phyloP scores from a whole-genome alignment of 805 yeast species.

The Pichia paraexigua region DNA sequence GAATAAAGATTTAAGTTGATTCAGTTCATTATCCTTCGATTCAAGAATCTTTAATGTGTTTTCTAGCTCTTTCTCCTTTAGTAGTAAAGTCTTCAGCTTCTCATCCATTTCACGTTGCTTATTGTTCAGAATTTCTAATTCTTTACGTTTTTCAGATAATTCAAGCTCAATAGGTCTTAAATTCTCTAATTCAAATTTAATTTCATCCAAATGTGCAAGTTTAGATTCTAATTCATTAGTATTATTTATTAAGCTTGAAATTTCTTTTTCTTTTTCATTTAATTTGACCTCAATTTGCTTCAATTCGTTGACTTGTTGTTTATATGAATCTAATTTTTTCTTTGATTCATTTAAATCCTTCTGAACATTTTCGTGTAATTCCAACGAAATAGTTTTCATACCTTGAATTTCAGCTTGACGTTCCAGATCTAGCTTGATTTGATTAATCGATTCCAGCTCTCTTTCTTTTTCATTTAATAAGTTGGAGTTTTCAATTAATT shows the following conservation, averaged over 20 bases:
- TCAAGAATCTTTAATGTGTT: background rate
- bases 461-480: constrained; percentile 5
- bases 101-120: constrained; percentile 1
- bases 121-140: constrained; percentile 1
- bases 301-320: constrained; percentile 5
- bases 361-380: constrained; percentile 12
- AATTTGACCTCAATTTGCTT: constrained; percentile 2
- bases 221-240: background rate
- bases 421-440: constrained; percentile 11
- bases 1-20: background rate
- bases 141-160: constrained; percentile 2
- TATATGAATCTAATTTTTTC: constrained; percentile 1
- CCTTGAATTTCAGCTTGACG: constrained; percentile 10
- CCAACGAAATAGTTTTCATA: constrained; percentile 9
- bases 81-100: background rate
- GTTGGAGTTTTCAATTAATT: constrained; percentile 1
- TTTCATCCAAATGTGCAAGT: constrained; percentile 4
- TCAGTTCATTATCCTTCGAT: constrained; percentile 2
- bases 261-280: background rate
- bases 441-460: constrained; percentile 6
- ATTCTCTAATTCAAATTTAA: constrained; percentile 1
- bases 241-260: background rate
- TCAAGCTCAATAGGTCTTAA: constrained; percentile 6
- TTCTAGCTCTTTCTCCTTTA: constrained; percentile 2
- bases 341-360: constrained; percentile 4